phyloP scores from a whole-genome alignment of 495 filamentous ascomycete genomes.

The Podospora pseudopauciseta region DNA sequence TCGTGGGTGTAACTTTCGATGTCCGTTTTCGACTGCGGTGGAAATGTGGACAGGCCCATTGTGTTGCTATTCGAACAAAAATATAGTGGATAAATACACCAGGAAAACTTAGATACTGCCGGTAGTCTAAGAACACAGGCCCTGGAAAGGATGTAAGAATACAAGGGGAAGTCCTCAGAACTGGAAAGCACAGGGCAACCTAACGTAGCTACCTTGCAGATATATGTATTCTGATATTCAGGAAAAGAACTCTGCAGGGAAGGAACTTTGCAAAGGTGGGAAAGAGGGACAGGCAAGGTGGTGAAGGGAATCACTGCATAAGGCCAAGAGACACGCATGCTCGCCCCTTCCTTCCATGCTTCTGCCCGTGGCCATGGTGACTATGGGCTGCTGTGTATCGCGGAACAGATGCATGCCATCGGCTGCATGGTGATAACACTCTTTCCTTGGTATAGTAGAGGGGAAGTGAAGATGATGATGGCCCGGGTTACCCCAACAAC shows the following conservation, averaged over 20 bases:
- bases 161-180: not conserved
- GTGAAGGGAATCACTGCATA: not conserved
- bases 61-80: not conserved
- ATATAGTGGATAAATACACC: too few relatives aligned
- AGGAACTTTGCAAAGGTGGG: not conserved
- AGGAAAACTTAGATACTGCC: too few relatives aligned
- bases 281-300: not conserved
- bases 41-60: not conserved
- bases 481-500: not conserved
- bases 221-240: not conserved
- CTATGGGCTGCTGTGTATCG: not conserved
- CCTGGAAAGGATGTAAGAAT: too few relatives aligned
- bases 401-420: not conserved
- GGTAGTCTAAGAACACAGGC: too few relatives aligned
- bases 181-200: not conserved
- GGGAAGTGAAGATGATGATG: not conserved
- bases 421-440: not conserved
- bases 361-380: not conserved
- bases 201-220: not conserved
- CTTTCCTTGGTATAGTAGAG: not conserved
- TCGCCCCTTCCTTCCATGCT: not conserved
- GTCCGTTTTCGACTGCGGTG: not conserved
- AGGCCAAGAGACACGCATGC: not conserved
- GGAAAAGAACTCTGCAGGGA: not conserved
- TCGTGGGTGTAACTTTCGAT: not conserved